phyloP scores from a whole-genome alignment of 2,329 filamentous ascomycete genomes.

The Cladosporium cucumerinum region DNA sequence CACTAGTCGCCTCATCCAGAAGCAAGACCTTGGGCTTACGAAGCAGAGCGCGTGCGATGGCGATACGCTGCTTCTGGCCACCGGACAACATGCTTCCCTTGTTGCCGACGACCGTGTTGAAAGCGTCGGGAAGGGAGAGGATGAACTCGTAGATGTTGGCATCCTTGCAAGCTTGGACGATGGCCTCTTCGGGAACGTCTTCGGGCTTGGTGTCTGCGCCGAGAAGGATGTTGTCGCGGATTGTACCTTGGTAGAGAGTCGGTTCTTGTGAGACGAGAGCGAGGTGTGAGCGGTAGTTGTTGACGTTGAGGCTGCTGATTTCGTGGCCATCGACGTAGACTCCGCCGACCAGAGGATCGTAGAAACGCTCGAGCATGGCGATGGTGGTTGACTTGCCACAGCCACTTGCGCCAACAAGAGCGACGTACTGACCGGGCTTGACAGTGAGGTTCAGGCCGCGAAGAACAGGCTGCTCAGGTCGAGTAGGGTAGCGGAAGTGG shows the following conservation, averaged over 20 bases:
- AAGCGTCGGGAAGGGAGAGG: slow-evolving; percentile 66
- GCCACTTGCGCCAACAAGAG: slow-evolving; percentile 88
- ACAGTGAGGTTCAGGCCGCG: slow-evolving; percentile 74
- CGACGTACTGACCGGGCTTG: slow-evolving; percentile 76
- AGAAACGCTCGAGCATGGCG: slow-evolving; percentile 87
- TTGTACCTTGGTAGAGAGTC: slow-evolving; percentile 87
- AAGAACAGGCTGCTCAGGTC: slow-evolving; percentile 87
- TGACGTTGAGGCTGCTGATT: slow-evolving; percentile 76
- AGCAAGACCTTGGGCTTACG: slow-evolving; percentile 86
- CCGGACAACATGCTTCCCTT: slow-evolving; percentile 84
- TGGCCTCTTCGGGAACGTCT: slow-evolving; percentile 65
- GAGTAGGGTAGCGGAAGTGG: slow-evolving; percentile 89
- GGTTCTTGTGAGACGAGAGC: slow-evolving; percentile 93
- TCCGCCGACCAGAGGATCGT: slow-evolving; percentile 77
- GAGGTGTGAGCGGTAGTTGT: slow-evolving; percentile 78
- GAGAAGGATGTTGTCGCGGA: slow-evolving; percentile 85
- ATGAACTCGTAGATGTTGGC: slow-evolving; percentile 94
- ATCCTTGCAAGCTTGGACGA: slow-evolving; percentile 79
- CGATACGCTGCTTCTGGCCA: slow-evolving; percentile 91
- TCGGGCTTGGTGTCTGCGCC: slow-evolving; percentile 59
- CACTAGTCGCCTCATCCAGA: slow-evolving; percentile 70
- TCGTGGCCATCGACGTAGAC: slow-evolving; percentile 81
- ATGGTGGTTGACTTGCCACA: slow-evolving; percentile 96
- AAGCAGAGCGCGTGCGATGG: slow-evolving; percentile 85
- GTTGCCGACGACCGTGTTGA: slow-evolving; percentile 61